A percentile compares a stretch with the other conserved stretches of the same genome.
Evolutionary conservation across 1,284 basidiomycete genomes (phyloP).

Genomic region (Laetiporus sulphureus): DNA sequence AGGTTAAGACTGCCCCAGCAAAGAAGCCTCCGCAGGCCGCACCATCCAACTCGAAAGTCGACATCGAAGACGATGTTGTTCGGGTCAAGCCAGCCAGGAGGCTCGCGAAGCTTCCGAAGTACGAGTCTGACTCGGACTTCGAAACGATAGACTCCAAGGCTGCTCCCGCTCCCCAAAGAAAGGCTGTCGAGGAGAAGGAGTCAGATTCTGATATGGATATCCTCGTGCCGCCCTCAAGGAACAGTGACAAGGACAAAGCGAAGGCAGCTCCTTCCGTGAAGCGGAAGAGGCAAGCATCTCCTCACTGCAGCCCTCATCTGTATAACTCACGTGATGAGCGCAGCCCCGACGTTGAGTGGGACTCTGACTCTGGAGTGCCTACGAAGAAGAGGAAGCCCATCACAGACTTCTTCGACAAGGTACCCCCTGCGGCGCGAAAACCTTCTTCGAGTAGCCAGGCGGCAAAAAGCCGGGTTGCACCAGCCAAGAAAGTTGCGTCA

Average conservation of each 20-base stretch:
- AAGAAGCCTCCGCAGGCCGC: slow-evolving; percentile 24
- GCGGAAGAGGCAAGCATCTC: slow-evolving; percentile 44
- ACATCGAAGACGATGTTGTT: slow-evolving; percentile 21
- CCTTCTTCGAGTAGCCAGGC: slow-evolving; percentile 16
- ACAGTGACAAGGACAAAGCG: slow-evolving; percentile 34
- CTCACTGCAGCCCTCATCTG: background rate
- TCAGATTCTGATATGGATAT: slow-evolving; percentile 23
- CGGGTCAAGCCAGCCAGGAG: slow-evolving; percentile 27
- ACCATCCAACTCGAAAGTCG: slow-evolving; percentile 24
- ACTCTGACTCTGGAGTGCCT: slow-evolving; percentile 42
- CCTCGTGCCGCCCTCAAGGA: slow-evolving; percentile 22
- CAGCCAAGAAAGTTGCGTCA: slow-evolving; percentile 30
- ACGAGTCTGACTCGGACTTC: slow-evolving; percentile 34
- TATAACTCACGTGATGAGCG: slow-evolving; percentile 5
- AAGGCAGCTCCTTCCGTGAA: slow-evolving; percentile 30
- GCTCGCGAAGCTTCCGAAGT: slow-evolving; percentile 17
- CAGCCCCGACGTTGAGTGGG: slow-evolving; percentile 30
- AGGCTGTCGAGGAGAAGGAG: slow-evolving; percentile 15
- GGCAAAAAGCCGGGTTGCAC: slow-evolving; percentile 28
- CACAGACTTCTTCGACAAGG: slow-evolving; percentile 58
- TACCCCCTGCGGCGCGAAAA: slow-evolving; percentile 24
- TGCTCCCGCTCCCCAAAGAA: slow-evolving; percentile 17
- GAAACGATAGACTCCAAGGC: slow-evolving; percentile 21
- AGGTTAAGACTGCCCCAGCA: slow-evolving; percentile 14
- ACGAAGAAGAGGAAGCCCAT: slow-evolving; percentile 35